Evolutionary conservation across 2,329 filamentous ascomycete genomes (phyloP), one percentile per base, ranked within the genome.

Genomic region (Lecanicillium sp.): DNA sequence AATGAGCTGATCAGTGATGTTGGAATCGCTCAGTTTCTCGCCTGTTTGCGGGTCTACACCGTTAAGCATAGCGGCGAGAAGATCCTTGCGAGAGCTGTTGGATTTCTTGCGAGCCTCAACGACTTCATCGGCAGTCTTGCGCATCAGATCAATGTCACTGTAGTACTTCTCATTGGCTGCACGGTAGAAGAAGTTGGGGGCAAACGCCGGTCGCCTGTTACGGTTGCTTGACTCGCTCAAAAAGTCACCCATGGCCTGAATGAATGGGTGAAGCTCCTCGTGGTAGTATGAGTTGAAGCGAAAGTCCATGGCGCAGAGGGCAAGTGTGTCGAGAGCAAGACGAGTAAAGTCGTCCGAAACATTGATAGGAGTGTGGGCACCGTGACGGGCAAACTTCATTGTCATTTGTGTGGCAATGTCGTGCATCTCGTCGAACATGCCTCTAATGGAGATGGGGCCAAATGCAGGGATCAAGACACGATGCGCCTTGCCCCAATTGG

Each of bases 241-340:
- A 38, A 83, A 73, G n/a, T 68, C 67, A 2, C 67, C 67, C 82
- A 87, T 85, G 25, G 79, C 73, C 32, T 68, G 56, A 29, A 86
- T 68, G 48, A 88, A 87, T 0, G 82, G 81, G 47, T 88, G 83
- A 54, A 82, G 62, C 8, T 76, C 66, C 12, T 83, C 73, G 19
- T 68, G 67, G 52, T 87, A 88, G 57, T 80, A 86, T 1, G 75
- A 80, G 58, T 87, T 87, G 67, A 87, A 87, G 14, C 83, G 76
- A 43, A 70, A 81, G 28, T 74, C 73, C 76, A 85, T 82, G n/a
- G 75, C 66, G 54, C 80, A 83, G 3, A 88, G 67, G 2, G 79
- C 80, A 8, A 88, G 69, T 0, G 81, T 83, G 52, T 88, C 83
- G 3, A 88, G 68, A 0, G 83, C 78, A 22, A 87, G 62, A n/a